These are phyloP conservation scores for Penicillium angulare DNA, from an alignment of 495 filamentous ascomycete species.

Conservation along the genomic window DNA sequence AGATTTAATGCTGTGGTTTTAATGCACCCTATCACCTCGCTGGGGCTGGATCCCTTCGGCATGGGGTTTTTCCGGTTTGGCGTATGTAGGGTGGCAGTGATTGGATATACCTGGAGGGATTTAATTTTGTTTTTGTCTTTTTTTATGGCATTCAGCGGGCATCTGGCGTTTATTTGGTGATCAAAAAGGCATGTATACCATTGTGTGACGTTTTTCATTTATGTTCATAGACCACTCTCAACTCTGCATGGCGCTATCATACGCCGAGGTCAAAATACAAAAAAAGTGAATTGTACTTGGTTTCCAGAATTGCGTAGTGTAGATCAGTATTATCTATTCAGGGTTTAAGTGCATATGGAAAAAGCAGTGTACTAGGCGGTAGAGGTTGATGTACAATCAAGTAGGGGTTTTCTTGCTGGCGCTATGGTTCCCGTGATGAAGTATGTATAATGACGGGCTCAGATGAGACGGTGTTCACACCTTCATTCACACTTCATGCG, in stretches of 20 bases:
- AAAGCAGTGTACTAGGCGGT: too few relatives aligned
- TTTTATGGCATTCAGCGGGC: slow-evolving; percentile 37
- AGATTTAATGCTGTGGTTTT: slow-evolving; percentile 22
- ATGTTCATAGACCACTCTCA: slow-evolving; percentile 39
- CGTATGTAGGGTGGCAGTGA: slow-evolving; percentile 31
- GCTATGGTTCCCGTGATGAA: too few relatives aligned
- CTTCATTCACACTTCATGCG: too few relatives aligned
- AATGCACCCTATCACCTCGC: slow-evolving; percentile 20
- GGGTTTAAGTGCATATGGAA: too few relatives aligned
- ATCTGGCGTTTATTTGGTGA: slow-evolving; percentile 28
- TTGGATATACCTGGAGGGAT: slow-evolving; percentile 23
- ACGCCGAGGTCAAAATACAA: slow-evolving; percentile 25
- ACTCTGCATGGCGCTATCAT: slow-evolving; percentile 27
- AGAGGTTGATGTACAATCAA: too few relatives aligned
- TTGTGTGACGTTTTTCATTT: slow-evolving; percentile 17
- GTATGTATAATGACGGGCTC: too few relatives aligned
- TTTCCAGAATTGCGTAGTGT: too few relatives aligned
- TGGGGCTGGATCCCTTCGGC: slow-evolving; percentile 43
- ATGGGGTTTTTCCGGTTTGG: slow-evolving; percentile 27
- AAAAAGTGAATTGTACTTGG: slow-evolving; percentile 28
- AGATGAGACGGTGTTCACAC: too few relatives aligned
- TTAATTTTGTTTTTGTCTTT: slow-evolving; percentile 10
- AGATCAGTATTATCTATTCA: too few relatives aligned
- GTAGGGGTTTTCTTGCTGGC: too few relatives aligned
- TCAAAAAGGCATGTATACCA: slow-evolving; percentile 39